Evolutionary conservation across 768 basidiomycete genomes (phyloP).

Genomic region (Kwoniella bestiolae): DNA sequence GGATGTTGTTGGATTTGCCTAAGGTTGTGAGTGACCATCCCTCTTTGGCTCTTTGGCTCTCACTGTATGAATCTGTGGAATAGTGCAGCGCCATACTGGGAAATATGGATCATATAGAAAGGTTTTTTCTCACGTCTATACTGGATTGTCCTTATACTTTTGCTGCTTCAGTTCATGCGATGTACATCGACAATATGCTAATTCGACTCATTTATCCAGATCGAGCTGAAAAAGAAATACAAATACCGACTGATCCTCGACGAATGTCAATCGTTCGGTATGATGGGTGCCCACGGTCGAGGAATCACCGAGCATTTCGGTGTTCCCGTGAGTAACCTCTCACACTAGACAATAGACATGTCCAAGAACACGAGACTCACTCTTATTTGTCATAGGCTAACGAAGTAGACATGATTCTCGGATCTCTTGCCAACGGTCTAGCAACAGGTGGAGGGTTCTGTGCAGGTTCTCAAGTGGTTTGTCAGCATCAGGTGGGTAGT

Average conservation of each 20-base stretch:
- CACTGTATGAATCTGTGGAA: no score
- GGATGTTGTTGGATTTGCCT: conserved; percentile 87
- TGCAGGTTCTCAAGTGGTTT: conserved; percentile 78
- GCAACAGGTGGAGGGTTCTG: conserved; percentile 91
- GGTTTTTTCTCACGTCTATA: conserved; percentile 1
- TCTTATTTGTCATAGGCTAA: no score
- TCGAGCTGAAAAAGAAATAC: conserved; percentile 92
- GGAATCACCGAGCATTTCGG: conserved; percentile 94
- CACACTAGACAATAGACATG: no score
- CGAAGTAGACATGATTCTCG: conserved; percentile 93
- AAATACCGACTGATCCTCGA: conserved; percentile 95
- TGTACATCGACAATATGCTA: no score
- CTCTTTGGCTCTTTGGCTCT: no score
- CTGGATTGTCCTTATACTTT: no score
- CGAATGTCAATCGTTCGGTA: conserved; percentile 90
- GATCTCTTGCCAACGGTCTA: conserved; percentile 82
- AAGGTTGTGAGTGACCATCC: conserved; percentile 85
- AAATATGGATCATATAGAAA: no score
- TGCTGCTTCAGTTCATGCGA: no score
- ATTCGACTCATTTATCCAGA: no score
- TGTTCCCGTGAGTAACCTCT: conserved; percentile 76
- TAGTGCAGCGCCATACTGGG: no score
- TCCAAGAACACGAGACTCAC: no score
- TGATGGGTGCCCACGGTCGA: conserved; percentile 88
- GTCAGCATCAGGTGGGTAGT: conserved; percentile 79